Base-by-base conservation (phyloP, 306 rosid species). In the Corylus heterophylla region DNA sequence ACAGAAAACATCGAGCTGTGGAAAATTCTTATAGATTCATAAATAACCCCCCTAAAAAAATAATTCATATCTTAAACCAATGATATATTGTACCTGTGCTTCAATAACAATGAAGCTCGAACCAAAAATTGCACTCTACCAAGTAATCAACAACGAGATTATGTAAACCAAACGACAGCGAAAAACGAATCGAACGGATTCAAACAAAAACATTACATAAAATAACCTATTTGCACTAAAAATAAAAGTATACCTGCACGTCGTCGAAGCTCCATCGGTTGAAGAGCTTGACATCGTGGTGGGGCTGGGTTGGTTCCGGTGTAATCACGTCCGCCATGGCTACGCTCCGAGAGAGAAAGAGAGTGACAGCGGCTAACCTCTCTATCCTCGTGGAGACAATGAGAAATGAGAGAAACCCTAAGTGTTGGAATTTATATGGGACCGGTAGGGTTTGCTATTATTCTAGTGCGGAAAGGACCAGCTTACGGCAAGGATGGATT, bases 241-340 rank as follows among this genome's bases (percentile, higher is more conserved):
- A 59, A 8, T 9, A 49, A 49, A 7, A 20, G 25, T 29, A 62
- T 10, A 82, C 94, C 86, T 86, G 87, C 50, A 92, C 78, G 0
- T 92, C 97, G 0, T 92, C 97, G 31, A 88, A 92, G 79, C 80
- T 87, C 94, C 97, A 92, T 9, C 90, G 83, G 77, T 90, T 90
- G 44, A 92, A 92, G 51, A 92, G 94, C 74, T 90, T 92, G 35
- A 92, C 93, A 0, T 90, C 94, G 12, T 76, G 20, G 73, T 75
- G 81, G 16, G 85, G 69, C 68, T 74, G 88, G 3, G 62, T 8
- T 1, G 89, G 85, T 48, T 90, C 92, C 69, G 76, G 12, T 51
- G 50, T 56, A 11, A 14, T n/a, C 6, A 67, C 27, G 0, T 74
- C 86, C 18, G 91, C 84, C 91, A 88, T 85, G 67, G 35, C 84